Base-by-base conservation (phyloP, 495 filamentous ascomycete species). In the Monascus purpureus region DNA sequence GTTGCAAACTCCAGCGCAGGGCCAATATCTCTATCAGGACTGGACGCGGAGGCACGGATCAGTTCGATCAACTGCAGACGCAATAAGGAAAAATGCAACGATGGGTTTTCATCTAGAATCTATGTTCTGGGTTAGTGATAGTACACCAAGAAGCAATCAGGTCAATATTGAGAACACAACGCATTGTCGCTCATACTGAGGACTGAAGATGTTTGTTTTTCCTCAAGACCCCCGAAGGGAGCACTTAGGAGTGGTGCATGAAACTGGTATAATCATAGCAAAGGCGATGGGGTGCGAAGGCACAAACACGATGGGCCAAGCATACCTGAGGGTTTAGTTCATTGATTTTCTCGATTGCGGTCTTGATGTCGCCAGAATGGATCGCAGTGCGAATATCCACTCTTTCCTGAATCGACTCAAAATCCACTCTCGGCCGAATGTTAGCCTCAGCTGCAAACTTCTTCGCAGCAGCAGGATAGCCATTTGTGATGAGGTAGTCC, bases 161-260 rank as follows among this genome's bases (percentile, higher is more conserved):
- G 34, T 41, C 25, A 32, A 27, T 22, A 41, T 29, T 39, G 35
- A 28, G 22, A 44, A 23, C 36, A 32, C 28, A 24, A 31, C 38
- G 36, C 29, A 32, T 33, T 59, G 50, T 57, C 72, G 74, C 67
- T 95, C 88, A 94, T 93, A 82, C 72, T 84, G 73, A 84, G 73
- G 77, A 85, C 74, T 87, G 79, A 86, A 81, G 82, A 77, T 74
- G 77, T 76, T 77, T 83, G 69, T 77, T 80, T 83, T 69, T 94
- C 86, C 84, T 86, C 92, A 83, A 70, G 54, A 73, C 72, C 75
- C 50, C 72, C 57, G 64, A 73, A 75, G 75, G 67, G 65, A 65
- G 67, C 32, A 48, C 33, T 47, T 96, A 84, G 80, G 88, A 85
- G 88, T 96, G 88, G 88, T 99, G 92, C 87, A 96, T 95, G 90